These are phyloP conservation scores for Colletotrichum scovillei DNA, from an alignment of 2,329 filamentous ascomycete species.

Conservation along the genomic window DNA sequence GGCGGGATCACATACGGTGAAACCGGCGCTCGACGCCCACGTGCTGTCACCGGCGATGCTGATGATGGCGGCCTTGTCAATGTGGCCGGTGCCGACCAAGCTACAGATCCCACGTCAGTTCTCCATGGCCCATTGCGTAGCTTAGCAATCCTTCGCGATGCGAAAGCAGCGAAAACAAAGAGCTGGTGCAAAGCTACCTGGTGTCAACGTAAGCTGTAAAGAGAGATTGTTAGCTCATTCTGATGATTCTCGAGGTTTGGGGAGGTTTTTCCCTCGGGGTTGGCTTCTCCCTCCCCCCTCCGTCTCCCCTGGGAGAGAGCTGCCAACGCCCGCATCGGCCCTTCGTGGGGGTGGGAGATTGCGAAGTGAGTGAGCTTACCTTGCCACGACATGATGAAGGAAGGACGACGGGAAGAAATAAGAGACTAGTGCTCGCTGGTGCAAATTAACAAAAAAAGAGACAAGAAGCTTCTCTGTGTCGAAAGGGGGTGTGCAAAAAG, in stretches of 20 bases:
- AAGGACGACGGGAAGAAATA: constrained; percentile 14
- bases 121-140: not conserved
- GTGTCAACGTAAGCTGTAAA: constrained; percentile 61
- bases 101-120: constrained; percentile 55
- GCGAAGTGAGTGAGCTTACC: constrained; percentile 55
- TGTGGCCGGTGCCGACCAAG: constrained; percentile 81
- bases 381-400: constrained; percentile 78
- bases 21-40: constrained; percentile 79
- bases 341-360: constrained; percentile 22
- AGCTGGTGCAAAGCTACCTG: constrained; percentile 52
- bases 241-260: constrained; percentile 19
- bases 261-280: constrained; percentile 19
- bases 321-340: constrained; percentile 5
- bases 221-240: constrained; percentile 44
- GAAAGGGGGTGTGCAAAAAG: constrained; percentile 19
- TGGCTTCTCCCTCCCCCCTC: constrained; percentile 8
- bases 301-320: not conserved
- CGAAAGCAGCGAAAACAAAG: not conserved
- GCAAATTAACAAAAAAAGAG: constrained; percentile 31
- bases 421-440: constrained; percentile 33
- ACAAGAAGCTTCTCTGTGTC: constrained; percentile 31
- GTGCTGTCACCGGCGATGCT: constrained; percentile 82
- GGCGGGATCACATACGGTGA: constrained; percentile 69
- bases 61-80: constrained; percentile 89
- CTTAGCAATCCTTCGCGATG: constrained; percentile 2